Evolutionary conservation across 768 basidiomycete species (phyloP).

Genomic region (Baorangia bicolor): DNA sequence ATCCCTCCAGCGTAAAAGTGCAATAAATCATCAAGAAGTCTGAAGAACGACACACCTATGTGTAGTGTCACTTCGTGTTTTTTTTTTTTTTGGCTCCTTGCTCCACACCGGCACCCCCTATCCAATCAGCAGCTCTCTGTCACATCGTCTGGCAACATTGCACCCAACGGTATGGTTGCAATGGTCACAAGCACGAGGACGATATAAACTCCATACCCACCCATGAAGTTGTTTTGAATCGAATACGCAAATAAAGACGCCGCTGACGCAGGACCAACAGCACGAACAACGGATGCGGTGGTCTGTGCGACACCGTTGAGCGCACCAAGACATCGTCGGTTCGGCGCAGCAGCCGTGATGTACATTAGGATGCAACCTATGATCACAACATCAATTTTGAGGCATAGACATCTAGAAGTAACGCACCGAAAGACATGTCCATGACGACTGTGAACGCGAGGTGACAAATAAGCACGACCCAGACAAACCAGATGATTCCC

Average conservation of each 20-base stretch:
- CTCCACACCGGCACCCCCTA: neutral
- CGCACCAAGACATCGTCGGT: slow-evolving; percentile 63
- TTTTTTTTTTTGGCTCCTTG: neutral
- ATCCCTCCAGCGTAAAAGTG: slow-evolving; percentile 5
- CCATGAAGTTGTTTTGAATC: slow-evolving; percentile 33
- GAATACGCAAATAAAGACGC: slow-evolving; percentile 41
- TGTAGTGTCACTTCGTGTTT: neutral
- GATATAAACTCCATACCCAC: slow-evolving; percentile 37
- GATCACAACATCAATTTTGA: slow-evolving; percentile 1
- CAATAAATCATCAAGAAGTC: slow-evolving; percentile 6
- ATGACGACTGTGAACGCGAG: slow-evolving; percentile 20
- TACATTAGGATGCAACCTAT: slow-evolving; percentile 70
- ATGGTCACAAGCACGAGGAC: slow-evolving; percentile 20
- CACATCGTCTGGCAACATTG: slow-evolving; percentile 23
- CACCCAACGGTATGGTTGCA: slow-evolving; percentile 17
- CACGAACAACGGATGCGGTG: slow-evolving; percentile 30
- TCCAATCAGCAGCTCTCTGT: slow-evolving; percentile 15
- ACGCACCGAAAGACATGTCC: slow-evolving; percentile 36
- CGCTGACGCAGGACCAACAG: slow-evolving; percentile 33
- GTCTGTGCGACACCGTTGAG: slow-evolving; percentile 53
- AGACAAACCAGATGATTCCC: slow-evolving; percentile 25
- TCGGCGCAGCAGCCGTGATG: slow-evolving; percentile 64
- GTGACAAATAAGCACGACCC: slow-evolving; percentile 28
- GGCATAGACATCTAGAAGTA: neutral
- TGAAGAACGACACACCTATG: slow-evolving; percentile 14